Percentiles rank a stretch among this genome's conserved stretches.
Conservation (phyloP, 768 basidiomycete genomes). For the Tulasnella sp. region DNA sequence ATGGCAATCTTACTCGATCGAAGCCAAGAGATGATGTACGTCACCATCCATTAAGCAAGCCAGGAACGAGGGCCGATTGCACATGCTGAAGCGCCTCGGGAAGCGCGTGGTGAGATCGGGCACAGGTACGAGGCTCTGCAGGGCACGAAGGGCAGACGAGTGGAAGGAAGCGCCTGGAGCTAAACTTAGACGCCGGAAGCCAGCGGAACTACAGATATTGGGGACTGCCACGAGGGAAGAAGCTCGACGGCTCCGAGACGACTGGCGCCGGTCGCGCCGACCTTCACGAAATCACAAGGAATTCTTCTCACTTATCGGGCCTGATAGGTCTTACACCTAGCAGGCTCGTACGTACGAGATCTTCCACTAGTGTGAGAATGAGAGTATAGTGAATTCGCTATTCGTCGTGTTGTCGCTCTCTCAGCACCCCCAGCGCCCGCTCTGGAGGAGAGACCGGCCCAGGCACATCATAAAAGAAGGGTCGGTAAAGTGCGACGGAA, state of each 20-base stretch:
- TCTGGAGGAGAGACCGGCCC: neutral
- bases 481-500: neutral
- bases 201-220: no score
- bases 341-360: constrained; percentile 84
- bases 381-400: neutral
- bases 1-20: neutral
- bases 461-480: neutral
- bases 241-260: constrained; percentile 87
- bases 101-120: neutral
- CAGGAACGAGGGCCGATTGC: neutral
- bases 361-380: constrained; percentile 44
- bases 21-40: neutral
- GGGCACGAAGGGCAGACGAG: neutral
- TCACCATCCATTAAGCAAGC: neutral
- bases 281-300: constrained; percentile 20
- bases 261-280: constrained; percentile 56
- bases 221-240: constrained; percentile 62
- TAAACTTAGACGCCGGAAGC: no score
- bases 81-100: neutral
- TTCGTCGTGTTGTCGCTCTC: neutral
- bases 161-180: no score
- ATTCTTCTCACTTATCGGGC: constrained; percentile 34
- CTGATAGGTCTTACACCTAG: constrained; percentile 76
- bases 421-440: neutral
- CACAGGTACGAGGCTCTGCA: neutral